Conservation (phyloP, 305 asterid genomes). For the Rubia balearica region DNA sequence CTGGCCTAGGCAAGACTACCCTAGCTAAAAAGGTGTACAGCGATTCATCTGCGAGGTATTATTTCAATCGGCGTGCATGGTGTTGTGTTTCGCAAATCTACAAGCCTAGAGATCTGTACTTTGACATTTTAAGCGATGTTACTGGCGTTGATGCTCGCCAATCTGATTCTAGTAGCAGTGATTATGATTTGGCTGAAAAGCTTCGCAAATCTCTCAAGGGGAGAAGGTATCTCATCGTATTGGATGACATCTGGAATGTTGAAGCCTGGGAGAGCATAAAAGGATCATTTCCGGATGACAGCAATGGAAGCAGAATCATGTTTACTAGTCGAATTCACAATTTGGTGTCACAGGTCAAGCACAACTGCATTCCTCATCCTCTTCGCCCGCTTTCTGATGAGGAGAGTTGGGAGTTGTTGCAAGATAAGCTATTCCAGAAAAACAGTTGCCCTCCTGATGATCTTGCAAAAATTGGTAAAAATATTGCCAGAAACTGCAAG, state of each 20-base stretch:
- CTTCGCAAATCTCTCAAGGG: background rate
- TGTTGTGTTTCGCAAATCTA: constrained; percentile 14
- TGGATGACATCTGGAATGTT: constrained; percentile 3
- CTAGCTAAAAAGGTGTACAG: constrained; percentile 13
- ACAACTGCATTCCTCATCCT: background rate
- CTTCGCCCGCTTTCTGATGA: constrained; percentile 6
- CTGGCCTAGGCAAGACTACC: constrained; percentile 28
- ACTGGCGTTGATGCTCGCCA: background rate
- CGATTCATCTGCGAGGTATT: constrained; percentile 3
- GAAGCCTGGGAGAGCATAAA: constrained; percentile 3
- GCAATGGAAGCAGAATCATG: background rate
- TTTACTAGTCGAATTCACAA: constrained; percentile 4
- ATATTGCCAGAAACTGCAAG: constrained; percentile 9
- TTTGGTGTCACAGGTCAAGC: constrained; percentile 7
- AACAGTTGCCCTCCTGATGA: background rate
- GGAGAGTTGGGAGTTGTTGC: constrained; percentile 11
- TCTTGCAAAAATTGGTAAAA: background rate
- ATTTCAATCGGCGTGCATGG: constrained; percentile 16
- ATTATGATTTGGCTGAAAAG: constrained; percentile 2
- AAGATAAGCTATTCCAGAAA: background rate
- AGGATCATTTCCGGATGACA: constrained; percentile 3
- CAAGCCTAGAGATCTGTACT: background rate
- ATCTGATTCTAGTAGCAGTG: background rate
- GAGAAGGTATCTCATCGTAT: background rate
- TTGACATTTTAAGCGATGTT: constrained; percentile 3